Base-by-base conservation (phyloP, 805 yeast genomes). In the Allodekkera sacchari region DNA sequence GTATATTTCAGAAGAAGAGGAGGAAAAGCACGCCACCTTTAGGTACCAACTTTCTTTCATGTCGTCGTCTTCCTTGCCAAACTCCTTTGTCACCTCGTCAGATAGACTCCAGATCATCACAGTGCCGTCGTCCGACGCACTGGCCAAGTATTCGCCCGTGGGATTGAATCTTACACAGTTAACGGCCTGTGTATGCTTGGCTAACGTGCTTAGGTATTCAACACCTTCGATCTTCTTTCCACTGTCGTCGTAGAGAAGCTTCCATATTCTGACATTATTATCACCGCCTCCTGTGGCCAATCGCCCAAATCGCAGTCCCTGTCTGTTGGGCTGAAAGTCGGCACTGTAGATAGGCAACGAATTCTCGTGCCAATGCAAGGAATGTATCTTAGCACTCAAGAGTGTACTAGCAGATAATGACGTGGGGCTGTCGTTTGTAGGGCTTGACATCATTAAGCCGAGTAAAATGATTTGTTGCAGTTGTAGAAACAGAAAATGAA, bases 61-160 rank as follows among this genome's bases (percentile, higher is more conserved):
- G 15, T 74, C 83, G 27, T 71, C 78, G 32, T 57, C 58, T 12
- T 62, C 65, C n/a, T 47, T 59, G 2, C 83, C 88, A 49, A 77
- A 75, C 24, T 80, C 83, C 38, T 64, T 63, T 5, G 71, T 63
- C 12, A 75, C 59, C 4, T 61, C 59, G 28, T 73, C 76, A 15
- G 74, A 61, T 14, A 68, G 61, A 25, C 61, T 65, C 98, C 98
- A 92, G 22, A 92, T 56, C 41, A 88, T 63, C 17, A 92, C 69
- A 6, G 80, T 74, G 2, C 98, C 97, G 53, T 92, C 98, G 50
- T 92, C 99, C 3, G 96, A 94, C 0, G 95, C 96, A 0, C 89
- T 71, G 0, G 97, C 97, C 15, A 92, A 60, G 6, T 68, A 42
- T 30, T 69, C 65, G 1, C 96, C 96, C 3, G 53, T 57, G 3